A percentile compares a stretch with the other conserved stretches of the same genome.
Evolutionary conservation across 768 basidiomycete genomes (phyloP).

Genomic region (Serendipita sp.): DNA sequence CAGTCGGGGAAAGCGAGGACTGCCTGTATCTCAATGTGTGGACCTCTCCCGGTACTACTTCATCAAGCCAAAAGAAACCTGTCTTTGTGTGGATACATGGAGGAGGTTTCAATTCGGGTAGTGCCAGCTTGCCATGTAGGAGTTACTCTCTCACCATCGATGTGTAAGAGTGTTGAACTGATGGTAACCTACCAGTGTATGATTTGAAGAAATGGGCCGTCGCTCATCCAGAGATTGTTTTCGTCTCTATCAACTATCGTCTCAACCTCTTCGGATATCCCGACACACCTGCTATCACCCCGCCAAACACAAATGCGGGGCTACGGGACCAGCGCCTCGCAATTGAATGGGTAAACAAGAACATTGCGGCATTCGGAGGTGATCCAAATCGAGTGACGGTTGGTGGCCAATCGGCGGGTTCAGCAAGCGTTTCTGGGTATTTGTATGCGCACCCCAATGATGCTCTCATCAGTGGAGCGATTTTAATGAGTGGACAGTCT

Average conservation of each 20-base stretch:
- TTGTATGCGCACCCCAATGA: neutral
- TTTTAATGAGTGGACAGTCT: neutral
- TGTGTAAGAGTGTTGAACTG: neutral
- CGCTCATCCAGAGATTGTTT: constrained; percentile 17
- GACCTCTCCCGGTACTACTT: constrained; percentile 15
- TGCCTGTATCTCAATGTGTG: constrained; percentile 17
- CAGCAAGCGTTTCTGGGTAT: constrained; percentile 17
- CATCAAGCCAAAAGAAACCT: constrained; percentile 16
- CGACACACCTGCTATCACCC: constrained; percentile 45
- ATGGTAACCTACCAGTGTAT: constrained; percentile 9
- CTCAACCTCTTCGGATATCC: constrained; percentile 65
- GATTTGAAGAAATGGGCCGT: constrained; percentile 16
- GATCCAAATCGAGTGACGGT: constrained; percentile 36
- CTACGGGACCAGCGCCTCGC: constrained; percentile 49
- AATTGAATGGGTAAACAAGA: constrained; percentile 45
- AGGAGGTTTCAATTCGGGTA: neutral
- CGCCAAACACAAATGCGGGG: constrained; percentile 46
- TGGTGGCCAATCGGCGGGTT: constrained; percentile 29
- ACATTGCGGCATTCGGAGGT: constrained; percentile 51
- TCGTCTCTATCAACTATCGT: constrained; percentile 41
- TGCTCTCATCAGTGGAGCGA: neutral
- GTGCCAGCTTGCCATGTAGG: too few relatives aligned
- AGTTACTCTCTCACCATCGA: neutral
- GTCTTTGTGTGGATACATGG: constrained; percentile 12
- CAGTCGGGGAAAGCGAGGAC: constrained; percentile 17